A percentile compares a stretch with the other conserved stretches of the same genome.
phyloP scores from a whole-genome alignment of 257 asterid species.

The Solanum stenotomum region DNA sequence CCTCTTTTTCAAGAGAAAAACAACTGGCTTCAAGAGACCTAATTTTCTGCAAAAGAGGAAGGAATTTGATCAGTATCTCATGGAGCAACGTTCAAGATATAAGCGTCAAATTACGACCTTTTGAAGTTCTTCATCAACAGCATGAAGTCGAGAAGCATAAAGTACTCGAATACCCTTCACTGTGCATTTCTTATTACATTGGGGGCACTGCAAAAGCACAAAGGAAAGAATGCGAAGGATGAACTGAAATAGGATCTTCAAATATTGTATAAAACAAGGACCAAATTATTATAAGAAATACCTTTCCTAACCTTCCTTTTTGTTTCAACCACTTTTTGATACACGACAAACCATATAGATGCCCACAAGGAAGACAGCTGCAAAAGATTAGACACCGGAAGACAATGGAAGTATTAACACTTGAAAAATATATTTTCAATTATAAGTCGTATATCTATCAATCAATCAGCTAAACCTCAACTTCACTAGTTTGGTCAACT shows the following conservation, averaged over 20 bases:
- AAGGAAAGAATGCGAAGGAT: background rate
- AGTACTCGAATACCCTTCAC: conserved; percentile 62
- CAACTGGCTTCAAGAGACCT: conserved; percentile 57
- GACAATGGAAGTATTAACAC: background rate
- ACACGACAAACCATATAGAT: conserved; percentile 70
- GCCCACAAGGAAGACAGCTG: conserved; percentile 98
- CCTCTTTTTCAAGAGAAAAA: conserved; percentile 58
- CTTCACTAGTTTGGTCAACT: background rate
- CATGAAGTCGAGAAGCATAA: conserved; percentile 62
- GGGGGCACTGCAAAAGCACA: conserved; percentile 65
- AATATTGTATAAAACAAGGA: background rate
- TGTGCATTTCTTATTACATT: conserved; percentile 62
- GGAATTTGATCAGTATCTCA: background rate
- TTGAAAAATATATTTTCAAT: background rate
- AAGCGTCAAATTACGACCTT: conserved; percentile 33
- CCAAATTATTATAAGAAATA: conserved; percentile 4
- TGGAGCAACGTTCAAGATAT: background rate
- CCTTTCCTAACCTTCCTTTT: conserved; percentile 61
- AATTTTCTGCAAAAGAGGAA: conserved; percentile 43
- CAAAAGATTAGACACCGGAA: background rate
- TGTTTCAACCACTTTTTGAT: conserved; percentile 73
- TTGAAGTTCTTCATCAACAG: conserved; percentile 56
- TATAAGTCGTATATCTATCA: background rate
- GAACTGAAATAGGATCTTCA: background rate
- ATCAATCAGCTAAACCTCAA: background rate